A percentile compares a stretch with the other conserved stretches of the same genome.
Conservation (phyloP, 2,329 filamentous ascomycete species). For the Sporothrix pseudoabietina region DNA sequence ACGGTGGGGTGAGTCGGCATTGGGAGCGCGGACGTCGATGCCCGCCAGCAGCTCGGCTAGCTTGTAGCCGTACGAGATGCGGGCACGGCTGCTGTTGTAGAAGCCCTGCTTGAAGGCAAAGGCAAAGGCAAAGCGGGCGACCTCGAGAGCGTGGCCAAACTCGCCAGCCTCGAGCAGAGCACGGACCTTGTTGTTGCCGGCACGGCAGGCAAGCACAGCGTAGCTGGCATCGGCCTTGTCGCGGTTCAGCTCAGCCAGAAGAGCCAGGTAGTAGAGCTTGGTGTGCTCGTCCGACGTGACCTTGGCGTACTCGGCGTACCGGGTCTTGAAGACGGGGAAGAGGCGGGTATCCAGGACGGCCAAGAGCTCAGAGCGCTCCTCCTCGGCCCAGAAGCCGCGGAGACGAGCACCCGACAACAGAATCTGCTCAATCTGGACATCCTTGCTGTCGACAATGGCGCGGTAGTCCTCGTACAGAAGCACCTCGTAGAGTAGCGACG, state of each 20-base stretch:
- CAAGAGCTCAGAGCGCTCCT: conserved; percentile 39
- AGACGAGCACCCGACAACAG: conserved; percentile 47
- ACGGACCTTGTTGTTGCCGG: conserved; percentile 43
- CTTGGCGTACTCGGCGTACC: conserved; percentile 40
- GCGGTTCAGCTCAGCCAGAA: conserved; percentile 46
- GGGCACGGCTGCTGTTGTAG: conserved; percentile 44
- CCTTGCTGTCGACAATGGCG: conserved; percentile 36
- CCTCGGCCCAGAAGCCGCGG: conserved; percentile 42
- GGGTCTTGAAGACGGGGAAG: conserved; percentile 44
- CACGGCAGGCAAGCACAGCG: conserved; percentile 44
- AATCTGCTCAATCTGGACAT: conserved; percentile 40
- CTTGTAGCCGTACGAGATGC: conserved; percentile 49
- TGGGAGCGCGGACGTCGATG: conserved; percentile 43
- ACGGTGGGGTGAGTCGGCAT: conserved; percentile 42
- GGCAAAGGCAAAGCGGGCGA: conserved; percentile 47
- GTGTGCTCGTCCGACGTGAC: conserved; percentile 39
- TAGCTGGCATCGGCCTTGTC: conserved; percentile 42
- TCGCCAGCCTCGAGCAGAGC: conserved; percentile 45
- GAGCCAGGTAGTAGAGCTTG: conserved; percentile 46
- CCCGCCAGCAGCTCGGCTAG: conserved; percentile 50
- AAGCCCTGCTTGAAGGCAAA: conserved; percentile 48
- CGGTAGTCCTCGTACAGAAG: conserved; percentile 45
- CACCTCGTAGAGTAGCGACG: conserved; percentile 45
- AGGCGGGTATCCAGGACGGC: conserved; percentile 45
- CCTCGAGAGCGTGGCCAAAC: conserved; percentile 46